phyloP scores from a whole-genome alignment of 2,329 filamentous ascomycete genomes.

The Herpotrichia juniperi region DNA sequence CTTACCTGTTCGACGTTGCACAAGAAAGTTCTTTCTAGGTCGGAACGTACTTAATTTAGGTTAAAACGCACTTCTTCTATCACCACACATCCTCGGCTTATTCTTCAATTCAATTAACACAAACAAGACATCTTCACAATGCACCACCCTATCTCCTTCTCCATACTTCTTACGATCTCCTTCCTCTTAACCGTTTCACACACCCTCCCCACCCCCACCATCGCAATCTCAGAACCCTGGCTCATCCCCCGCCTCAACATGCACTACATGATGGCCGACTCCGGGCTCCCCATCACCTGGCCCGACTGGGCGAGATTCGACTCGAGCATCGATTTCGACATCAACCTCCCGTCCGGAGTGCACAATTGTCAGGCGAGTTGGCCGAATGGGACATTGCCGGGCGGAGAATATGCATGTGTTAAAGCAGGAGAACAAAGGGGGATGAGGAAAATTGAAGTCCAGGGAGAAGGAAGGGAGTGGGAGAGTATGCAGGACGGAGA shows the following conservation, averaged over 20 bases:
- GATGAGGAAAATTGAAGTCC: not conserved
- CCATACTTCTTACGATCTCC: not conserved
- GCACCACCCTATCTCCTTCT: not conserved
- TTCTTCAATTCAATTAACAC: too few relatives aligned
- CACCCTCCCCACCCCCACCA: not conserved
- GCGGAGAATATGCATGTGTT: not conserved
- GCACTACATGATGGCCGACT: constrained; percentile 33
- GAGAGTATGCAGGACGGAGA: not conserved
- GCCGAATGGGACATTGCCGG: not conserved
- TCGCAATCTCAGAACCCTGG: constrained; percentile 5
- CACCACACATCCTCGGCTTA: too few relatives aligned
- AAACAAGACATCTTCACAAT: too few relatives aligned
- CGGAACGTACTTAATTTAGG: too few relatives aligned
- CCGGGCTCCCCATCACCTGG: constrained; percentile 31
- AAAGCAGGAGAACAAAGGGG: not conserved
- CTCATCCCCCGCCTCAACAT: constrained; percentile 26
- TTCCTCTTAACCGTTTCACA: not conserved
- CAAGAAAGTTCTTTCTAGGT: too few relatives aligned
- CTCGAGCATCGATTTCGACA: constrained; percentile 28
- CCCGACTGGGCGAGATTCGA: constrained; percentile 23
- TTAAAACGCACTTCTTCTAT: too few relatives aligned
- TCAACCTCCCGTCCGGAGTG: constrained; percentile 14
- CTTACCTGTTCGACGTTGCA: too few relatives aligned
- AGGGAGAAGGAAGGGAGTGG: not conserved
- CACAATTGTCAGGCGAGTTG: not conserved